Evolutionary conservation across 1,284 basidiomycete species (phyloP).

Genomic region (Cryptococcus amylolentus): DNA sequence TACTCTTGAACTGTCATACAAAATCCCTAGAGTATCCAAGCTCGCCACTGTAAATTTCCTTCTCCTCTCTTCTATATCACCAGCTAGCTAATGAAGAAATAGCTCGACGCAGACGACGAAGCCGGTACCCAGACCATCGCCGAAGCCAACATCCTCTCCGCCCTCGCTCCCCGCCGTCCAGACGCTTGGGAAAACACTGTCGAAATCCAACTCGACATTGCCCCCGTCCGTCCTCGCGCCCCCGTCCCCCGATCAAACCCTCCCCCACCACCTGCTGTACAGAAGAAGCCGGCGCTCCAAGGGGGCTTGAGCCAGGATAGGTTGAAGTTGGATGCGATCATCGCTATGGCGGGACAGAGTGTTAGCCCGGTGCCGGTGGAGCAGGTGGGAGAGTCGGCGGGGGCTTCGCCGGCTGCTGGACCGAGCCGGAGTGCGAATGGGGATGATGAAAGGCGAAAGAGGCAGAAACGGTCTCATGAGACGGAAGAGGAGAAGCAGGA

Average conservation of each 20-base stretch:
- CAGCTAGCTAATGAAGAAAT: background rate
- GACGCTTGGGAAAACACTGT: slow-evolving; percentile 36
- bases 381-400: slow-evolving; percentile 19
- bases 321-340: slow-evolving; percentile 48
- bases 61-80: background rate
- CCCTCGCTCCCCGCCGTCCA: slow-evolving; percentile 22
- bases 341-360: slow-evolving; percentile 45
- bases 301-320: slow-evolving; percentile 21
- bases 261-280: slow-evolving; percentile 24
- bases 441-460: slow-evolving; percentile 30
- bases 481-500: slow-evolving; percentile 38
- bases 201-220: slow-evolving; percentile 28
- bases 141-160: slow-evolving; percentile 23
- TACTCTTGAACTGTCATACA: slow-evolving; percentile 39
- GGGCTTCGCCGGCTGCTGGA: slow-evolving; percentile 36
- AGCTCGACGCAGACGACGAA: slow-evolving; percentile 48
- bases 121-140: slow-evolving; percentile 44
- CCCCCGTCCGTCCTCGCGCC: slow-evolving; percentile 30
- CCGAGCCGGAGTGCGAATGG: slow-evolving; percentile 20
- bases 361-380: slow-evolving; percentile 51
- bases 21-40: slow-evolving; percentile 40
- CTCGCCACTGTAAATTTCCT: slow-evolving; percentile 30
- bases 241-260: slow-evolving; percentile 25
- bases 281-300: slow-evolving; percentile 13
- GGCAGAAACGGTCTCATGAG: slow-evolving; percentile 39